Percentiles rank a stretch among this genome's conserved stretches.
Evolutionary conservation across 306 rosid species (phyloP).

Genomic region (Begonia loranthoides): DNA sequence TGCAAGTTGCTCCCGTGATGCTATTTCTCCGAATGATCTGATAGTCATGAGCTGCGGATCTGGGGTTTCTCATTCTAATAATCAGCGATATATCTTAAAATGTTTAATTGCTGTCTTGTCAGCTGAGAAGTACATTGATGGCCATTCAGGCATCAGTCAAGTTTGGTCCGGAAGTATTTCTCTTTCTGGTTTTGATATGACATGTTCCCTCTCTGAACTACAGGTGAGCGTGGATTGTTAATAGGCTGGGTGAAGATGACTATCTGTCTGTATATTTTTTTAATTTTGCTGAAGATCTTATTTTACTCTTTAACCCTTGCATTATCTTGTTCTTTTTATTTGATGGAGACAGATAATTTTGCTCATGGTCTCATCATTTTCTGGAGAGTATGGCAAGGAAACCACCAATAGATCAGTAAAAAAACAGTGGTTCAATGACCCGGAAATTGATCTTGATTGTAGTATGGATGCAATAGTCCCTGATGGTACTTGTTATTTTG

Average conservation of each 20-base stretch:
- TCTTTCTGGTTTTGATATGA: constrained; percentile 46
- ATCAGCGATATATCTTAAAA: constrained; percentile 42
- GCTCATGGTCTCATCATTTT: constrained; percentile 46
- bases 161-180: constrained; percentile 61
- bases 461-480: constrained; percentile 52
- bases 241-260: constrained; percentile 25
- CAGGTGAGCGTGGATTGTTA: constrained; percentile 1
- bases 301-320: background rate
- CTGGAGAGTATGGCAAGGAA: constrained; percentile 30
- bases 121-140: constrained; percentile 33
- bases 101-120: constrained; percentile 38
- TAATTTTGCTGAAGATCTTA: constrained; percentile 1
- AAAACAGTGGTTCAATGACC: constrained; percentile 24
- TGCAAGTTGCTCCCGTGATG: constrained; percentile 43
- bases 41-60: constrained; percentile 10
- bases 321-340: background rate
- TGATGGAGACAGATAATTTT: constrained; percentile 36
- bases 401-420: constrained; percentile 15
- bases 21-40: constrained; percentile 12
- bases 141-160: constrained; percentile 17
- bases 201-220: constrained; percentile 57
- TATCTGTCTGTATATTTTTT: background rate
- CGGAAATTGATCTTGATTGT: constrained; percentile 23
- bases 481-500: constrained; percentile 38
- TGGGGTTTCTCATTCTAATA: constrained; percentile 19